Evolutionary conservation across 148 eudicot species (phyloP).

Genomic region (Rhododendron griersonianum): DNA sequence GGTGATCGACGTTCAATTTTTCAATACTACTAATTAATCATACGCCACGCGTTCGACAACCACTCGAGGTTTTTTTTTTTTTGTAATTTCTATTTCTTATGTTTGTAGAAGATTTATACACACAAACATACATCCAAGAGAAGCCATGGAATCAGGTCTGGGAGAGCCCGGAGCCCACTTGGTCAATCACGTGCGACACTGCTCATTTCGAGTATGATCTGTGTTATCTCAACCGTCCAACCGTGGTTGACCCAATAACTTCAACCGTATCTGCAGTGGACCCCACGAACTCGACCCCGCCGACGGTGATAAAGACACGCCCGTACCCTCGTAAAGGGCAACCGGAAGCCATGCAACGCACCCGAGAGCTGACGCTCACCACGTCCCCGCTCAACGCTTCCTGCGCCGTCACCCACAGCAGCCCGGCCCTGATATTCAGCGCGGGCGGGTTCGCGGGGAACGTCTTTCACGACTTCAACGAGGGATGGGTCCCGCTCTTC

Average conservation of each 20-base stretch:
- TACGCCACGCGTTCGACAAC: no score
- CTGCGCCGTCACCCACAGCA: slow-evolving; percentile 30
- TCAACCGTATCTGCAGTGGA: slow-evolving; percentile 29
- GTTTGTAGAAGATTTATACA: background rate
- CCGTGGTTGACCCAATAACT: slow-evolving; percentile 34
- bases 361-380: slow-evolving; percentile 36
- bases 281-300: slow-evolving; percentile 22
- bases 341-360: slow-evolving; percentile 26
- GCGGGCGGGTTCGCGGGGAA: slow-evolving; percentile 48
- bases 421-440: slow-evolving; percentile 48
- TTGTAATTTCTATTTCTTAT: background rate
- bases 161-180: slow-evolving; percentile 17
- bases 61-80: no score
- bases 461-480: slow-evolving; percentile 53
- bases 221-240: slow-evolving; percentile 43
- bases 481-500: slow-evolving; percentile 45
- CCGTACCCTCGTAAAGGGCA: slow-evolving; percentile 55
- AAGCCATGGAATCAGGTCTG: slow-evolving; percentile 4
- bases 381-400: slow-evolving; percentile 14
- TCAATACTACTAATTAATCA: background rate
- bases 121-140: background rate
- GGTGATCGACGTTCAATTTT: background rate
- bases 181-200: slow-evolving; percentile 39
- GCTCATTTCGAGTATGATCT: slow-evolving; percentile 41
- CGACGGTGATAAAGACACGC: slow-evolving; percentile 17